phyloP scores from a whole-genome alignment of 1,139 yeast species.

The Candida frijolesensis region DNA sequence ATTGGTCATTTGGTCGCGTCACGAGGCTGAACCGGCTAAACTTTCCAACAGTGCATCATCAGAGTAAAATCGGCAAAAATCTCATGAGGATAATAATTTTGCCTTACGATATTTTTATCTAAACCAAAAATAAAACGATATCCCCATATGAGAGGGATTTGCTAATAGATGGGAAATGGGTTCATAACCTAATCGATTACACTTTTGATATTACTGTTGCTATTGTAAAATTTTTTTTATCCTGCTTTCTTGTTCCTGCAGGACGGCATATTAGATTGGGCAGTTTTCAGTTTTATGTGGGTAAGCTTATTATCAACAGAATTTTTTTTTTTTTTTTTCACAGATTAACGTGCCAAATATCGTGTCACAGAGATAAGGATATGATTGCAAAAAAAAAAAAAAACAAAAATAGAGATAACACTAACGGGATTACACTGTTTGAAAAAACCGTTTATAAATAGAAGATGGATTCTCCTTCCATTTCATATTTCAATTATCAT shows the following conservation, averaged over 20 bases:
- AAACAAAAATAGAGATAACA: not conserved
- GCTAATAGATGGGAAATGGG: not conserved
- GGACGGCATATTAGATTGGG: too few relatives aligned
- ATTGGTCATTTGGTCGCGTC: not conserved
- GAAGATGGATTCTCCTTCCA: not conserved
- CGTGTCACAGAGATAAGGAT: not conserved
- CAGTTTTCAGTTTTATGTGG: too few relatives aligned
- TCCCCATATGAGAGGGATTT: constrained; percentile 4
- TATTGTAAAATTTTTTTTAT: not conserved
- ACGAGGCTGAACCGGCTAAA: not conserved
- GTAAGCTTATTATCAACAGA: too few relatives aligned
- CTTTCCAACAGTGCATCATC: not conserved
- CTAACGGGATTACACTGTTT: too few relatives aligned
- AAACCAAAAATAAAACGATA: too few relatives aligned
- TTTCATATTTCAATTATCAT: not conserved
- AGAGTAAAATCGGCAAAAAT: not conserved
- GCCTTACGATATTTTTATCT: not conserved
- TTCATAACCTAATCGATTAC: too few relatives aligned
- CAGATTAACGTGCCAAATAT: not conserved
- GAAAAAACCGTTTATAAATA: not conserved
- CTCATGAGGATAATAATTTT: not conserved
- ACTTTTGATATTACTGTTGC: not conserved
- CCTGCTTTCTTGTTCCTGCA: not conserved
- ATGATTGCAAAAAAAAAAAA: not conserved
- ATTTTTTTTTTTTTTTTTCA: not conserved